Conservation (phyloP, 768 basidiomycete genomes). For the Psilocybe tampanensis region DNA sequence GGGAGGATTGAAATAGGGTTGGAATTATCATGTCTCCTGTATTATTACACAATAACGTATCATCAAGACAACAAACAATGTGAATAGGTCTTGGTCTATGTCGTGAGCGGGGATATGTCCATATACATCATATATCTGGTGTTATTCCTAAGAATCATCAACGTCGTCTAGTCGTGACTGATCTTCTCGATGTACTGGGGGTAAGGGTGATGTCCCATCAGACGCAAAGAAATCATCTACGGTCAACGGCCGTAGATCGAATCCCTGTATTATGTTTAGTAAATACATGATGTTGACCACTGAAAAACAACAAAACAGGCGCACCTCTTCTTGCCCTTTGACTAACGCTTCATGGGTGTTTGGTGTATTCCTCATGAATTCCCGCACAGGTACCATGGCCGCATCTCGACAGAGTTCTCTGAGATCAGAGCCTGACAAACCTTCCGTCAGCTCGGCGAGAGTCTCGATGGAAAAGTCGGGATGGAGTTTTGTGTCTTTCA, state of each 20-base stretch:
- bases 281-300: neutral
- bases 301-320: conserved; percentile 1
- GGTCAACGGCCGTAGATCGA: conserved; percentile 72
- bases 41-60: too few species aligned
- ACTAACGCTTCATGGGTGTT: conserved; percentile 43
- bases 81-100: neutral
- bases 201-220: conserved; percentile 42
- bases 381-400: conserved; percentile 90
- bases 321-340: conserved; percentile 52
- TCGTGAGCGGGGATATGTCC: neutral
- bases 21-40: too few species aligned
- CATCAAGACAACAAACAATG: too few species aligned
- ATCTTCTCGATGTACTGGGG: conserved; percentile 27
- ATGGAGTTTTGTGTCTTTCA: conserved; percentile 73
- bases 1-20: too few species aligned
- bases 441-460: conserved; percentile 71
- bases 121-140: too few species aligned
- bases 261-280: conserved; percentile 52
- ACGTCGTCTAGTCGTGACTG: conserved; percentile 20
- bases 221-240: conserved; percentile 65
- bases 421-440: conserved; percentile 88
- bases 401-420: conserved; percentile 92
- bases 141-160: conserved; percentile 24
- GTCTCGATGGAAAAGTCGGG: conserved; percentile 58
- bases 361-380: conserved; percentile 64